Conservation (phyloP, 257 asterid species). For the Hygrophila difformis region DNA sequence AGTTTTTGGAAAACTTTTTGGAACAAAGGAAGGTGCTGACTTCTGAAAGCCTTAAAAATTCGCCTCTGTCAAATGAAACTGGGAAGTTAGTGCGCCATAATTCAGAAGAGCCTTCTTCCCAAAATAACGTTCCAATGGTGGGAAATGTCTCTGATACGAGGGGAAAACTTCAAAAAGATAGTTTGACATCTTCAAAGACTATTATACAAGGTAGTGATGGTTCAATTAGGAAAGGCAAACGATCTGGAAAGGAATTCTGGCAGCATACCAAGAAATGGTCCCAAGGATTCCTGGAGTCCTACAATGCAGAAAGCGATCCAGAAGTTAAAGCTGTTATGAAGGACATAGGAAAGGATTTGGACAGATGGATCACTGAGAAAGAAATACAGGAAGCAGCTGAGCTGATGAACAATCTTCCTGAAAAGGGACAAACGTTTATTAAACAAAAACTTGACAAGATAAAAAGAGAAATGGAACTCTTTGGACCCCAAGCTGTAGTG, state of each 20-base stretch:
- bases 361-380: slow-evolving; percentile 90
- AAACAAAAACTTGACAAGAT: slow-evolving; percentile 69
- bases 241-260: slow-evolving; percentile 82
- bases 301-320: slow-evolving; percentile 76
- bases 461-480: slow-evolving; percentile 85
- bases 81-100: slow-evolving; percentile 18
- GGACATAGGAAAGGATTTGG: slow-evolving; percentile 86
- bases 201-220: slow-evolving; percentile 86
- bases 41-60: slow-evolving; percentile 30
- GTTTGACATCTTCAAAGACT: slow-evolving; percentile 47
- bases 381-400: slow-evolving; percentile 89
- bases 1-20: slow-evolving; percentile 39
- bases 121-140: slow-evolving; percentile 18
- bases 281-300: slow-evolving; percentile 64
- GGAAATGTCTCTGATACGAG: slow-evolving; percentile 18
- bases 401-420: slow-evolving; percentile 62
- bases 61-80: slow-evolving; percentile 27
- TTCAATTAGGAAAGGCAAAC: slow-evolving; percentile 67
- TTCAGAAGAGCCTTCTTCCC: slow-evolving; percentile 35
- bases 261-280: slow-evolving; percentile 98
- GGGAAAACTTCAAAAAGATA: slow-evolving; percentile 18
- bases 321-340: slow-evolving; percentile 73
- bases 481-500: slow-evolving; percentile 91
- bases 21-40: slow-evolving; percentile 34
- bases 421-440: slow-evolving; percentile 48